These are phyloP conservation scores for Pythium biforme DNA, from an alignment of 352 stramenopile species.

Conservation along the genomic window DNA sequence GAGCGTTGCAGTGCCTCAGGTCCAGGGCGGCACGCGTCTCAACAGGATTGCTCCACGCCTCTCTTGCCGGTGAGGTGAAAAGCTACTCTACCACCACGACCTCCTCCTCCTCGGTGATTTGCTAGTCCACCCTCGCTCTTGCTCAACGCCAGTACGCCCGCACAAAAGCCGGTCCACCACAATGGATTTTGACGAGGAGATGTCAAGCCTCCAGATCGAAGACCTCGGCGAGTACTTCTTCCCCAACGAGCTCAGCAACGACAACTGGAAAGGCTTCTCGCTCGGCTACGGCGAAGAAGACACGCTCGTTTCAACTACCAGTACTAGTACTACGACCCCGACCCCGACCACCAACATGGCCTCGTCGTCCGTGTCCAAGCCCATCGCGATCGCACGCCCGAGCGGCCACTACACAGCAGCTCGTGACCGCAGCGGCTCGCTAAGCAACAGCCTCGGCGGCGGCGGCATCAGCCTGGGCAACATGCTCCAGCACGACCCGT, in stretches of 20 bases:
- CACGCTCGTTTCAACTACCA: not conserved
- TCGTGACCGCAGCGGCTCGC: conserved; percentile 2
- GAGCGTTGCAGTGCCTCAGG: not conserved
- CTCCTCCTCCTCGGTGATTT: too few species aligned
- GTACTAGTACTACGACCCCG: not conserved
- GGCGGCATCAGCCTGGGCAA: conserved; percentile 1
- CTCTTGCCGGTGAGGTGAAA: too few species aligned
- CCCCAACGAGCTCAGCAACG: conserved; percentile 45
- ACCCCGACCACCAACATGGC: too few species aligned
- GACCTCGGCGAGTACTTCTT: conserved; percentile 73
- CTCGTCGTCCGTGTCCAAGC: not conserved
- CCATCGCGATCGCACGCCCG: conserved; percentile 10
- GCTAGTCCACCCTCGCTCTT: too few species aligned
- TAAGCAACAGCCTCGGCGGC: not conserved
- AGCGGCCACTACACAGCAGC: conserved; percentile 20
- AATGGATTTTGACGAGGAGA: conserved; percentile 71
- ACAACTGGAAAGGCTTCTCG: conserved; percentile 73
- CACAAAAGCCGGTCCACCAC: not conserved
- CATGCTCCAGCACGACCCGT: conserved; percentile 5
- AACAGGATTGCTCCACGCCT: too few species aligned
- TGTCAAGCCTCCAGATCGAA: conserved; percentile 72
- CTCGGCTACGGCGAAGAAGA: conserved; percentile 66
- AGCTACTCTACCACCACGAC: too few species aligned
- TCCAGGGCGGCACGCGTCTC: too few species aligned
- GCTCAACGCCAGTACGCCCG: too few species aligned